phyloP scores from a whole-genome alignment of 2,329 filamentous ascomycete genomes.

The Paracamarosporium sp. region DNA sequence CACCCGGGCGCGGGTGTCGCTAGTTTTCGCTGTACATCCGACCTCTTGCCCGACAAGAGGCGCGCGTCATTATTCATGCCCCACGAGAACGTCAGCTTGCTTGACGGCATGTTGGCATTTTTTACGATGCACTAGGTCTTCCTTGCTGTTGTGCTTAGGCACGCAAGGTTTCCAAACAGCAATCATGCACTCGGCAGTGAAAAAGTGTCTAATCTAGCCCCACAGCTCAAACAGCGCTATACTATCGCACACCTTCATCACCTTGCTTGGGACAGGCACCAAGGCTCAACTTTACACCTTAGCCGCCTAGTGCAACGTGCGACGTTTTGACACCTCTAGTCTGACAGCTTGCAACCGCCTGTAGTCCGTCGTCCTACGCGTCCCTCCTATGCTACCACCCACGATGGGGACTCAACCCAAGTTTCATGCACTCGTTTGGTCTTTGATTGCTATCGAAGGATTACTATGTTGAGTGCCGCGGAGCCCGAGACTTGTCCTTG shows the following conservation, averaged over 20 bases:
- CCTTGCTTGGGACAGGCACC: conserved; percentile 14
- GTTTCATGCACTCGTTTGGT: conserved; percentile 1
- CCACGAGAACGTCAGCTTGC: neutral
- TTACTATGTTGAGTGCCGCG: neutral
- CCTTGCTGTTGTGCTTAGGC: conserved; percentile 15
- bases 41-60: neutral
- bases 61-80: neutral
- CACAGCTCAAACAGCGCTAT: conserved; percentile 31
- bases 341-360: conserved; percentile 10
- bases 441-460: neutral
- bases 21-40: neutral
- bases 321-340: conserved; percentile 25
- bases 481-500: conserved; percentile 4
- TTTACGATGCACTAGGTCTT: neutral
- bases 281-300: conserved; percentile 23
- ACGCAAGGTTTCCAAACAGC: conserved; percentile 35
- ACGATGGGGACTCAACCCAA: neutral
- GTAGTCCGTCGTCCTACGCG: conserved; percentile 1
- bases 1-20: neutral
- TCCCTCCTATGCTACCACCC: neutral
- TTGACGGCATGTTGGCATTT: conserved; percentile 1
- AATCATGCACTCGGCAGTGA: conserved; percentile 25
- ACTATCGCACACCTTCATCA: conserved; percentile 19
- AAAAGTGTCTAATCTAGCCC: conserved; percentile 10
- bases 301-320: conserved; percentile 11